Conservation (phyloP, 768 basidiomycete genomes). For the Suillus sp. region DNA sequence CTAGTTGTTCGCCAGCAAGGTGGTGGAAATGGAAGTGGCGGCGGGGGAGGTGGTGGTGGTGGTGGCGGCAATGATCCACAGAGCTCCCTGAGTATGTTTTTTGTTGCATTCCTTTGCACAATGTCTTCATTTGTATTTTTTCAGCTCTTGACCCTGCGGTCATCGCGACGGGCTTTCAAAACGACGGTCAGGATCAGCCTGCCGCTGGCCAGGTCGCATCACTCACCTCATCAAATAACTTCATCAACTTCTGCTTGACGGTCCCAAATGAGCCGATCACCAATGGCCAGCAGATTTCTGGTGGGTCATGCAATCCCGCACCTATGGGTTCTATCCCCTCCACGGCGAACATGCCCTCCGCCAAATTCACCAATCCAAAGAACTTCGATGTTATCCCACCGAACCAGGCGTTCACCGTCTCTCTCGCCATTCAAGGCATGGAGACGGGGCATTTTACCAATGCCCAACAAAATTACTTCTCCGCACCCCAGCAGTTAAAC, state of each 20-base stretch:
- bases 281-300: constrained; percentile 53
- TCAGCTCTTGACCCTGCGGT: constrained; percentile 54
- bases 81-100: constrained; percentile 33
- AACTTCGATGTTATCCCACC: constrained; percentile 46
- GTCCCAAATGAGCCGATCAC: constrained; percentile 50
- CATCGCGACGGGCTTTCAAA: constrained; percentile 51
- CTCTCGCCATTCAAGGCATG: constrained; percentile 48
- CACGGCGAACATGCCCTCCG: constrained; percentile 47
- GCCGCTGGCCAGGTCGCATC: constrained; percentile 52
- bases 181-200: constrained; percentile 49
- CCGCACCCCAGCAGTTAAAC: constrained; percentile 59
- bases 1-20: constrained; percentile 26
- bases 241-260: constrained; percentile 56
- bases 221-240: constrained; percentile 60
- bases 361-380: constrained; percentile 47
- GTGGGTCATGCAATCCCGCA: constrained; percentile 60
- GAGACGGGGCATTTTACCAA: constrained; percentile 60
- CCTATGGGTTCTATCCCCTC: constrained; percentile 58
- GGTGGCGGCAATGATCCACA: constrained; percentile 40
- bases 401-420: constrained; percentile 51
- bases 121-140: constrained; percentile 16
- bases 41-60: constrained; percentile 8
- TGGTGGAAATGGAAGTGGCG: constrained; percentile 17
- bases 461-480: constrained; percentile 53
- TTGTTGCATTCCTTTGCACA: constrained; percentile 12